phyloP scores from a whole-genome alignment of 805 yeast species.

The Starmera quercuum region DNA sequence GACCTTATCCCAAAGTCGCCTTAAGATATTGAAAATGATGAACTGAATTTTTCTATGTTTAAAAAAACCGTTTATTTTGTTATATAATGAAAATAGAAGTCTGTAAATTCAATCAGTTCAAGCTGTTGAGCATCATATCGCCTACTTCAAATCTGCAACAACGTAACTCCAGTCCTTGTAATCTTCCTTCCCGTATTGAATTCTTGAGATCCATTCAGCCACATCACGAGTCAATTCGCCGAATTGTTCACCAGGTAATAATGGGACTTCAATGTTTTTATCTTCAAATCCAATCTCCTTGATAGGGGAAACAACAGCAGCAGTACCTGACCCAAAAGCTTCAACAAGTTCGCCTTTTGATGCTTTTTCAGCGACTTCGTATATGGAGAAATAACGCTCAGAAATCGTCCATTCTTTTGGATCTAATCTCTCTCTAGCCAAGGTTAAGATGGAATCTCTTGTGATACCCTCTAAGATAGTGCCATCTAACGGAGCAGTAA shows the following conservation, averaged over 20 bases:
- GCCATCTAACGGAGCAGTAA: conserved; percentile 95
- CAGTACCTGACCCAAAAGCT: conserved; percentile 97
- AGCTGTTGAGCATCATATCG: too few relatives aligned
- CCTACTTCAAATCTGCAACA: conserved; percentile 23
- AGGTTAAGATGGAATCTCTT: conserved; percentile 75
- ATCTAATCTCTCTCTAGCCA: conserved; percentile 71
- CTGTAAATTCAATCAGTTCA: too few relatives aligned
- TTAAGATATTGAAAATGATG: too few relatives aligned
- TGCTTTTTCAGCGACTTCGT: conserved; percentile 74
- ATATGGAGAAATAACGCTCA: conserved; percentile 80
- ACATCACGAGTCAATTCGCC: conserved; percentile 75
- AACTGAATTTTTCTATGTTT: too few relatives aligned
- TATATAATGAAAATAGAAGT: too few relatives aligned
- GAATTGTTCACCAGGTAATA: conserved; percentile 68
- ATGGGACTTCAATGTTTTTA: conserved; percentile 66
- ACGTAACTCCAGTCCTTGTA: conserved; percentile 45
- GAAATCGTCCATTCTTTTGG: conserved; percentile 71
- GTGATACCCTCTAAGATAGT: conserved; percentile 96
- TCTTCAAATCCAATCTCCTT: conserved; percentile 79
- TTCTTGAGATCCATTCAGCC: conserved; percentile 78
- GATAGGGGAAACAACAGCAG: conserved; percentile 94
- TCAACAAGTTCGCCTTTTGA: conserved; percentile 79
- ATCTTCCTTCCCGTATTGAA: conserved; percentile 83
- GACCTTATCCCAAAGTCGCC: too few relatives aligned
- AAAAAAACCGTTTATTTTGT: too few relatives aligned